A percentile compares a stretch with the other conserved stretches of the same genome.
These are phyloP conservation scores for Sclerotinia spermophila DNA, from an alignment of 2,329 filamentous ascomycete species.

Conservation along the genomic window DNA sequence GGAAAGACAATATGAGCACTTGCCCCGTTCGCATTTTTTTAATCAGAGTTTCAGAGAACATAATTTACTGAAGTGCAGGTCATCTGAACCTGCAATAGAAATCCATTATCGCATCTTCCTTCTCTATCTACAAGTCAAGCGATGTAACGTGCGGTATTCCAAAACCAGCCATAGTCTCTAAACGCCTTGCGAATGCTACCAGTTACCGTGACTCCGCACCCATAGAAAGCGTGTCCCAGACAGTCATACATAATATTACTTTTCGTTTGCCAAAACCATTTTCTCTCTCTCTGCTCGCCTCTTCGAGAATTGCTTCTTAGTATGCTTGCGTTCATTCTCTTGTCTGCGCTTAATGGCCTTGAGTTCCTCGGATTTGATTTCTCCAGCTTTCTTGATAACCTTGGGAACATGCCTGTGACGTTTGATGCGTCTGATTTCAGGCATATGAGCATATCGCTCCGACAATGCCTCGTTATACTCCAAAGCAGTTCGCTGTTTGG, in stretches of 20 bases:
- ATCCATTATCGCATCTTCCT: neutral
- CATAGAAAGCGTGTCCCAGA: constrained; percentile 1
- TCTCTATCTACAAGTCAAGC: neutral
- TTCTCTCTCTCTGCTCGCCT: constrained; percentile 83
- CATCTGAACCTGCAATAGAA: neutral
- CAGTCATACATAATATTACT: constrained; percentile 23
- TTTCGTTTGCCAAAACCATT: constrained; percentile 66
- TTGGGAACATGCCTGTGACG: constrained; percentile 89
- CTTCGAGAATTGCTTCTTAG: constrained; percentile 73
- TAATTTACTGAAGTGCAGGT: neutral
- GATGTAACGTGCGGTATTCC: constrained; percentile 16
- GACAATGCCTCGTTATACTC: constrained; percentile 88
- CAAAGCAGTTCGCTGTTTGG: constrained; percentile 78
- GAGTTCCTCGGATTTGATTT: constrained; percentile 91
- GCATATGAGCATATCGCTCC: constrained; percentile 88
- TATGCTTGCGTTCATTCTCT: constrained; percentile 92
- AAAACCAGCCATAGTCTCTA: constrained; percentile 10
- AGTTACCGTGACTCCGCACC: constrained; percentile 12
- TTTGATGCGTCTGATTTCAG: constrained; percentile 86
- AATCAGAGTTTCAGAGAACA: neutral
- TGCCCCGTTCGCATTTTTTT: neutral
- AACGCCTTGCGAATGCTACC: constrained; percentile 23
- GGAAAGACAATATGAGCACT: neutral
- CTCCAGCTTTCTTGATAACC: constrained; percentile 89
- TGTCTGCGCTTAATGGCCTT: constrained; percentile 83